Base-by-base conservation (phyloP, 805 yeast genomes). In the Metschnikowia vanudenii region DNA sequence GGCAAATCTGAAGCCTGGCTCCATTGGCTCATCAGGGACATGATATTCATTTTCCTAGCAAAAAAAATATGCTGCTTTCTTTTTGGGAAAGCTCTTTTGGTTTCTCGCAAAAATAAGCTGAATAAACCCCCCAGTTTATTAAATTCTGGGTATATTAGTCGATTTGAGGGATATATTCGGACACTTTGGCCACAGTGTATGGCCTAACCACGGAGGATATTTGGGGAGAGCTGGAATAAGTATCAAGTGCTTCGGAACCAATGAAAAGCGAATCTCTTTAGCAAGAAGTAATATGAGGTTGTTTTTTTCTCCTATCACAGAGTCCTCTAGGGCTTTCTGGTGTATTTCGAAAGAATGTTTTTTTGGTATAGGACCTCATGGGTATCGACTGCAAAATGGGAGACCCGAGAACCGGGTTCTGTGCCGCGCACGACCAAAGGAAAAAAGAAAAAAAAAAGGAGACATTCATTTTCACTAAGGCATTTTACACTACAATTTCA, bases 331-430 rank as follows among this genome's bases (percentile, higher is more conserved):
- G 32, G 32, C 14, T 6, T 29, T n/a, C 32, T 29, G 32, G 12
- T 12, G 12, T 12, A 12, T 29, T 13, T 12, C 13, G 32, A 29
- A 29, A 29, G 32, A 29, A 16, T 34, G 37, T 34, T 37, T 37
- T 20, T 11, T 37, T 13, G 18, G 17, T 13, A 12, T 18, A 19
- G 32, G 14, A 10, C 32, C 32, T 29, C 32, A 29, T 29, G 30
- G 26, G 17, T 22, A 49, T 32, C 54, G 57, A 53, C 55, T 53
- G 57, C 57, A 53, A 53, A 53, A 51, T 43, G 51, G 41, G 52
- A 46, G 53, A 35, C 8, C 43, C 39, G 52, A 46, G 53, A 34
- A 11, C 43, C 39, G 49, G 34, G 33, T 47, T 33, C 46, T 36
- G 41, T 33, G 41, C 41, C 28, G 46, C 37, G 46, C 46, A 43